phyloP scores from a whole-genome alignment of 2,329 filamentous ascomycete species.

The Harringtonia lauricola region DNA sequence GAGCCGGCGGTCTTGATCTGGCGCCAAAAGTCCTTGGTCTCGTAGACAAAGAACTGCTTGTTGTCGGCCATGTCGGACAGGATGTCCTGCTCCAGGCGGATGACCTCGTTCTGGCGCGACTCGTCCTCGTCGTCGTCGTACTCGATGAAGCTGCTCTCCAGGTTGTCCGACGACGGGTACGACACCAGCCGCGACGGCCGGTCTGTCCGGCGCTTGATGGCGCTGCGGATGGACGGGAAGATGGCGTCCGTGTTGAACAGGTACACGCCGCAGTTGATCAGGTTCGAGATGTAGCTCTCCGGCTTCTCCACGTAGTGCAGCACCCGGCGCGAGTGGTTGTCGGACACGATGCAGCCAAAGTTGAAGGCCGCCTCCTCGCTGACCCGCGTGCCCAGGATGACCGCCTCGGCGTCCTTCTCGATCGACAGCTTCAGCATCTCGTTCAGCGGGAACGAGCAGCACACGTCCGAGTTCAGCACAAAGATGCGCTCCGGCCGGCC shows the following conservation, averaged over 20 bases:
- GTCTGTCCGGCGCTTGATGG: constrained; percentile 91
- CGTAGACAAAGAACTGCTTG: constrained; percentile 96
- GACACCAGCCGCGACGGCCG: constrained; percentile 72
- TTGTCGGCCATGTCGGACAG: constrained; percentile 90
- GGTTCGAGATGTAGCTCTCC: constrained; percentile 91
- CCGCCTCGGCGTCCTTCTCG: constrained; percentile 90
- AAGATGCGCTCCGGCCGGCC: constrained; percentile 91
- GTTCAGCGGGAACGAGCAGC: constrained; percentile 92
- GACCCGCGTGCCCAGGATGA: constrained; percentile 88
- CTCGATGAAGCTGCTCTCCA: constrained; percentile 52
- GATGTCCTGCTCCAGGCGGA: constrained; percentile 94
- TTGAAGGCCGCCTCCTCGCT: constrained; percentile 85
- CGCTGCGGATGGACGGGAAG: constrained; percentile 87
- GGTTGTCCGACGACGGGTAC: constrained; percentile 93
- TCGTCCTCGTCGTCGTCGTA: constrained; percentile 60
- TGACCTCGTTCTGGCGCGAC: constrained; percentile 67
- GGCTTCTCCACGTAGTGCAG: constrained; percentile 99
- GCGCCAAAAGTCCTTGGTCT: constrained; percentile 99
- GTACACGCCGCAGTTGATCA: constrained; percentile 99
- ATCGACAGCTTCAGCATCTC: constrained; percentile 94
- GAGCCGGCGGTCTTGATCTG: constrained; percentile 99
- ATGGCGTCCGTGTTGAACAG: constrained; percentile 92
- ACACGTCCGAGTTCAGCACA: constrained; percentile 95
- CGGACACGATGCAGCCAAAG: constrained; percentile 96
- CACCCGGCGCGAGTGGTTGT: constrained; percentile 86